Evolutionary conservation across 768 basidiomycete species (phyloP).

Genomic region (Lyophyllum decastes): DNA sequence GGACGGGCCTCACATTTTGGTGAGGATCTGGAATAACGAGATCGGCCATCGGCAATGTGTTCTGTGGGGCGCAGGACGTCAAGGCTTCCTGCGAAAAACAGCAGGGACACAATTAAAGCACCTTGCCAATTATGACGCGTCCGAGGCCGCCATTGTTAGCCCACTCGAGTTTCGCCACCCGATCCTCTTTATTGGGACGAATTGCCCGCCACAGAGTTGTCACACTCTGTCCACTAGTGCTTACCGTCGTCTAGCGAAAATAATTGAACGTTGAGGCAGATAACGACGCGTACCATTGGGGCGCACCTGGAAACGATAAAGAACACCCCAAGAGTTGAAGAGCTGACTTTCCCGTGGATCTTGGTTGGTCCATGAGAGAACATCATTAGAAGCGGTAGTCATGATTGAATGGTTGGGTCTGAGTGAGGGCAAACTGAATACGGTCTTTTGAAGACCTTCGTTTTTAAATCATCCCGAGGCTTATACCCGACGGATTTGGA

Average conservation of each 20-base stretch:
- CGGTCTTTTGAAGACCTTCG: constrained; percentile 23
- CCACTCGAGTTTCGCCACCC: constrained; percentile 89
- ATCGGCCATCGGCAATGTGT: constrained; percentile 80
- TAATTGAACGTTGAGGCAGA: constrained; percentile 25
- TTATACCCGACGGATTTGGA: constrained; percentile 60
- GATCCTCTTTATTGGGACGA: constrained; percentile 83
- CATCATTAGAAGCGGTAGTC: constrained; percentile 59
- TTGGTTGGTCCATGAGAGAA: constrained; percentile 86
- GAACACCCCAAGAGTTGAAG: constrained; percentile 79
- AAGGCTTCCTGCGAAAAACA: constrained; percentile 20
- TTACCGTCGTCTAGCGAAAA: constrained; percentile 60
- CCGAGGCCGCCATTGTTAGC: constrained; percentile 80
- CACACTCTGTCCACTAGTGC: constrained; percentile 63
- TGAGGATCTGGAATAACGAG: constrained; percentile 71
- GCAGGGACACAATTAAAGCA: constrained; percentile 28
- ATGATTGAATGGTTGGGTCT: constrained; percentile 35
- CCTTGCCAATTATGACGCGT: constrained; percentile 85
- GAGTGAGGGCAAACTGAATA: constrained; percentile 23
- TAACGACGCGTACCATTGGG: constrained; percentile 16
- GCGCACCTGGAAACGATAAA: constrained; percentile 78
- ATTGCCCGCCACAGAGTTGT: constrained; percentile 83
- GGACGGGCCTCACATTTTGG: constrained; percentile 50
- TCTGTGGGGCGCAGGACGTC: constrained; percentile 44
- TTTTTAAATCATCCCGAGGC: constrained; percentile 39
- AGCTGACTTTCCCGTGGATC: constrained; percentile 83